phyloP scores from a whole-genome alignment of 140 eudicot genomes.

The Anethum foeniculum region DNA sequence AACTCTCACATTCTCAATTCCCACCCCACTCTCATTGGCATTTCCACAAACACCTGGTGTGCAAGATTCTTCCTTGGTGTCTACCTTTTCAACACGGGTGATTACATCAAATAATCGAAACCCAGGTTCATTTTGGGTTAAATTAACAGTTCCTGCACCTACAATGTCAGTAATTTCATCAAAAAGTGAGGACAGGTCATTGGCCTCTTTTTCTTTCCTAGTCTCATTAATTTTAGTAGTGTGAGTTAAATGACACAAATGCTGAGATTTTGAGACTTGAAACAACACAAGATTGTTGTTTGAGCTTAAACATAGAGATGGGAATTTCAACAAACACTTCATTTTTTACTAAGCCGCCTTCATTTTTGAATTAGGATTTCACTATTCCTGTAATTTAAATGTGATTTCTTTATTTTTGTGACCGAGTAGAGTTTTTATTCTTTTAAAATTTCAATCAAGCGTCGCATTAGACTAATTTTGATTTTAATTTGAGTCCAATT shows the following conservation, averaged over 20 bases:
- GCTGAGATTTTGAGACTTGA: constrained; percentile 19
- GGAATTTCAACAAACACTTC: constrained; percentile 35
- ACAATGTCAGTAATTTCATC: constrained; percentile 57
- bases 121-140: constrained; percentile 19
- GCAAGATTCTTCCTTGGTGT: constrained; percentile 17
- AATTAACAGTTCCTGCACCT: constrained; percentile 36
- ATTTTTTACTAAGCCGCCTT: constrained; percentile 14
- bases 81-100: background rate
- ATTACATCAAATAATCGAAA: constrained; percentile 12
- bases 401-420: too few species aligned
- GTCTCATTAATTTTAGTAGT: constrained; percentile 24
- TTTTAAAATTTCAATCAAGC: too few species aligned
- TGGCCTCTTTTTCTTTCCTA: constrained; percentile 20
- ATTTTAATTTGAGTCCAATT: too few species aligned
- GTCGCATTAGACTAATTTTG: too few species aligned
- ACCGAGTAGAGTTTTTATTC: too few species aligned
- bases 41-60: constrained; percentile 58
- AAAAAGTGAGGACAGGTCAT: constrained; percentile 36
- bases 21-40: constrained; percentile 21
- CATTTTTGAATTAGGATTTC: too few species aligned
- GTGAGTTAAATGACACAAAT: constrained; percentile 17
- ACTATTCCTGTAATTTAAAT: too few species aligned
- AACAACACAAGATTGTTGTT: constrained; percentile 15
- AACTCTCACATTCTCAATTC: constrained; percentile 6
- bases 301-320: constrained; percentile 24